Percentiles rank a stretch among this genome's conserved stretches.
Evolutionary conservation across 2,329 filamentous ascomycete species (phyloP).

Genomic region (Fusarium sp.): DNA sequence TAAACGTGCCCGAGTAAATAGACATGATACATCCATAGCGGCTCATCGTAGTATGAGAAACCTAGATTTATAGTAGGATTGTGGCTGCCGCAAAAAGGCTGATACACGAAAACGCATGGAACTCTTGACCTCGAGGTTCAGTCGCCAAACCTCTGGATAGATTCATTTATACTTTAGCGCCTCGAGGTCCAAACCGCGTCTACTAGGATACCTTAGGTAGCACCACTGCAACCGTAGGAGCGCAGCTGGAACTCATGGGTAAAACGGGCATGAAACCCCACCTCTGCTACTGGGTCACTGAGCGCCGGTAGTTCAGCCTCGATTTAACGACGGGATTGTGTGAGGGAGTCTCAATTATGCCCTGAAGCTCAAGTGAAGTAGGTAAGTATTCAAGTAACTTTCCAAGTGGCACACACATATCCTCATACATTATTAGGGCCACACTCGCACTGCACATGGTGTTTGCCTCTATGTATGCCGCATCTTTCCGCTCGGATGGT

Average conservation of each 20-base stretch:
- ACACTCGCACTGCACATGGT: neutral
- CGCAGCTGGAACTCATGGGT: conserved; percentile 6
- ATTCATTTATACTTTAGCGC: conserved; percentile 7
- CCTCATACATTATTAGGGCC: neutral
- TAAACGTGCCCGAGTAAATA: neutral
- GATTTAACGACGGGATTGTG: conserved; percentile 1
- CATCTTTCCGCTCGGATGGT: neutral
- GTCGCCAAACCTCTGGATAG: too few species aligned
- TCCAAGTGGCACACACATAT: neutral
- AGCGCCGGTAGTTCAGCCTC: conserved; percentile 17
- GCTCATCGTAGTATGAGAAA: neutral
- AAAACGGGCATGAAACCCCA: too few species aligned
- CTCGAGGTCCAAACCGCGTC: neutral
- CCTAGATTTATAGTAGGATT: conserved; percentile 1
- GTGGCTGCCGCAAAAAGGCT: conserved; percentile 15
- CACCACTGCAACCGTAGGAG: conserved; percentile 7
- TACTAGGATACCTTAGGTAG: neutral
- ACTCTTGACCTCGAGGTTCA: too few species aligned
- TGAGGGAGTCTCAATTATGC: neutral
- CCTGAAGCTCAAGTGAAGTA: neutral
- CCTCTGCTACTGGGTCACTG: neutral
- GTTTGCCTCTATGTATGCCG: neutral
- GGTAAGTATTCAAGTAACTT: neutral
- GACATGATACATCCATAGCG: neutral
- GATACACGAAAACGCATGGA: neutral